phyloP scores from a whole-genome alignment of 2,329 filamentous ascomycete genomes.

The Diaporthe ampelina region DNA sequence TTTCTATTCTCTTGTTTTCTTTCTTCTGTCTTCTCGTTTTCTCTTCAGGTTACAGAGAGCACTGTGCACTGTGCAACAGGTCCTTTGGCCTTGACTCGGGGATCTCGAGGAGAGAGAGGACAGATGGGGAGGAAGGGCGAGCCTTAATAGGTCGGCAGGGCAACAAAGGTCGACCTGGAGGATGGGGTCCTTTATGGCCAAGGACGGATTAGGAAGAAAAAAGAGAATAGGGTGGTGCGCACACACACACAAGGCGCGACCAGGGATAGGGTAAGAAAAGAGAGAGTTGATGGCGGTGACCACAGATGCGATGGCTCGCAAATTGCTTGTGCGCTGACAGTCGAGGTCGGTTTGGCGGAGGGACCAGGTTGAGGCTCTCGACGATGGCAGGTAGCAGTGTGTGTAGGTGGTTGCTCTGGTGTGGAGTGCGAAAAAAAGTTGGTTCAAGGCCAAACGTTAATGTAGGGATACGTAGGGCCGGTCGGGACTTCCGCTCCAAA shows the following conservation, averaged over 20 bases:
- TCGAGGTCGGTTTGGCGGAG: conserved; percentile 16
- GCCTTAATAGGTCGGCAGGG: conserved; percentile 30
- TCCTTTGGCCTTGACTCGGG: conserved; percentile 42
- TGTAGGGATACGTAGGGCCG: conserved; percentile 65
- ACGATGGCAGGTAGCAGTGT: conserved; percentile 45
- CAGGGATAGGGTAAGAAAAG: conserved; percentile 7
- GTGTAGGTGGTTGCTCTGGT: conserved; percentile 47
- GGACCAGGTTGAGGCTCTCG: conserved; percentile 22
- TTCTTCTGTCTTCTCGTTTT: conserved; percentile 48
- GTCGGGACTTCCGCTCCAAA: conserved; percentile 70
- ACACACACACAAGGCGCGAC: conserved; percentile 40
- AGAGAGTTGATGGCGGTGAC: conserved; percentile 25
- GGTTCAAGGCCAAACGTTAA: conserved; percentile 58
- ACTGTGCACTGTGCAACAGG: conserved; percentile 51
- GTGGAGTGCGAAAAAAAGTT: conserved; percentile 54
- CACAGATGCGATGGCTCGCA: conserved; percentile 21
- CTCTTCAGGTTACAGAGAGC: conserved; percentile 50
- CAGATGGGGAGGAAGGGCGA: not conserved
- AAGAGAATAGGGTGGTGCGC: conserved; percentile 3
- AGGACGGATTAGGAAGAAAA: conserved; percentile 30
- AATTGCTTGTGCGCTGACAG: conserved; percentile 1
- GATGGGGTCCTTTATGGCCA: conserved; percentile 30
- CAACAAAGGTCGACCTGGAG: conserved; percentile 36
- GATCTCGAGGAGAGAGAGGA: conserved; percentile 43
- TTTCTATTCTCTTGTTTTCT: conserved; percentile 44